Base-by-base conservation (phyloP, 208 protist genomes). In the Phytomonas sp. region DNA sequence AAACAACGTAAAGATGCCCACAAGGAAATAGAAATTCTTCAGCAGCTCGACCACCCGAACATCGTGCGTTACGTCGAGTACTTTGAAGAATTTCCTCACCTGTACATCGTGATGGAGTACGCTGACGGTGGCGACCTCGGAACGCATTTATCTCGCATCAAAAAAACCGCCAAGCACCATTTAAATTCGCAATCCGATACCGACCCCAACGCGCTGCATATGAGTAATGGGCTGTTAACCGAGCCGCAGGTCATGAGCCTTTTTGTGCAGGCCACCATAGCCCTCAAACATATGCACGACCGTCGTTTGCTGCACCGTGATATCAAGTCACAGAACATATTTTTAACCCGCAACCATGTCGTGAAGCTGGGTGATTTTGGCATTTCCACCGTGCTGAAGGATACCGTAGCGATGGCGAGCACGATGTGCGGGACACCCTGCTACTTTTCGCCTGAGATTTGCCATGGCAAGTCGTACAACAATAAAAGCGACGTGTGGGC, bases 381-480 rank as follows among this genome's bases (percentile, higher is more conserved):
- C n/a, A 95, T 97, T 36, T 86, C 88, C 37, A 97, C 87, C 4
- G 82, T 97, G 14, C 71, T 97, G 33, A 83, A 91, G 71, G 92
- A 80, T 77, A 95, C 91, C 16, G 75, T 94, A 29, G 84, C 84
- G 0, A 93, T 96, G 89, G 92, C 92, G 26, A 84, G 86, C 52
- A 98, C 96, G n/a, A 89, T 97, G 80, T 96, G 97, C 36, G 97
- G 97, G 12, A 98, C 97, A 31, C 97, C 97, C 32, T 98, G 96
- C 77, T 98, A 98, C 79, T 94, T 98, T 71, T 96, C 88, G 0
- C 97, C 95, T 29, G 94, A 98, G 76, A 78, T 98, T 63, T 98
- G 93, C 74, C 62, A 88, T 60, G 93, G 92, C 37, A 81, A 91
- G 66, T 86, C 93, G 45, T 98, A 98, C 85, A 97, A 98, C 78